Evolutionary conservation across 345 rosid genomes (phyloP), one percentile per base, ranked within the genome.

Genomic region (Syzygium aromaticum): DNA sequence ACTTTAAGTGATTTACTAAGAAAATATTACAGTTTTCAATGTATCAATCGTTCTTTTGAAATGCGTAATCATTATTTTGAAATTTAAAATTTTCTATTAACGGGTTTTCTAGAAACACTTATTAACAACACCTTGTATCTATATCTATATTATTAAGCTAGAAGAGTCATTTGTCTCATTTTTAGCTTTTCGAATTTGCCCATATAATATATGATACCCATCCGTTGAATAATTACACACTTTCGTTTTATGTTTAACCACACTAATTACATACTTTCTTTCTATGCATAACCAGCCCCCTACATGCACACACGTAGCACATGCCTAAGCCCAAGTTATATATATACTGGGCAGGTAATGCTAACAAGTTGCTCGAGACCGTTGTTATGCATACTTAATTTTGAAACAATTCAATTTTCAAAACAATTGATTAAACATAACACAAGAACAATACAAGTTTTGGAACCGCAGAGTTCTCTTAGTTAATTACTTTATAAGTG

Each of bases 91-190:
- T 16, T 67, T n/a, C 0, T n/a, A n/a, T 61, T 61, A 61, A 61
- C 1, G 9, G n/a, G 2, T 0, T 0, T 15, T 61, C 19, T 61
- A 61, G 6, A n/a, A 0, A n/a, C 67, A n/a, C 19, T 61, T n/a
- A 17, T 30, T 67, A 8, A 67, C 13, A 33, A 30, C 21, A 30
- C 1, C 5, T 0, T 28, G 7, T 19, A 30, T 1, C 43, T 64
- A 16, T 16, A 17, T 30, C 0, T 16, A 14, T 64, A 7, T 64
- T 30, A 64, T 30, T 38, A 17, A 30, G 22, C 78, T 8, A 67
- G 17, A 64, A 30, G 0, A 0, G 43, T 16, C 23, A 30, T 30
- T 30, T 16, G 19, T 30, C 13, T 30, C 3, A 67, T 1, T 67
- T 0, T 30, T 9, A 30, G 9, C 78, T 67, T 67, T 67, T 30